Base-by-base conservation (phyloP, 352 stramenopile species). In the Pythium diclinum region DNA sequence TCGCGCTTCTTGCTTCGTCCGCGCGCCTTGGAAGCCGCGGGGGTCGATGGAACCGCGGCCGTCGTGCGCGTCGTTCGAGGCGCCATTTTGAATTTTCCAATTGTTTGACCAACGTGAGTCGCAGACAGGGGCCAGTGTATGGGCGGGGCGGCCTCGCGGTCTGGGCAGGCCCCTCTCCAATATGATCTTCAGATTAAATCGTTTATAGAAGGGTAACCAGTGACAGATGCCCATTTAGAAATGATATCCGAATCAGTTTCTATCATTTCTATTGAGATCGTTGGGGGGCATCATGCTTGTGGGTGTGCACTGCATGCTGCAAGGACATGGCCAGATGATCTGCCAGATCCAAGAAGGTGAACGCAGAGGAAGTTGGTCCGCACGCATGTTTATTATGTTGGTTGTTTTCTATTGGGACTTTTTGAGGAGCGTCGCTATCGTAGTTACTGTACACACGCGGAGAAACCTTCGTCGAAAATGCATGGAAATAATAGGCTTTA, bases 71-170 rank as follows among this genome's bases (percentile, higher is more conserved):
- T 34, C 19, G 49, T 16, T 56, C 21, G 28, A 30, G 49, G 49
- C 49, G 49, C 19, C 49, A 56, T 56, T 56, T 56, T 56, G n/a
- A 34, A 34, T 34, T 56, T n/a, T 17, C 23, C 13, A 34, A 17
- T 28, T 36, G n/a, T 28, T 28, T 28, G 25, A 28, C 25, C 25
- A 28, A 28, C 25, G 25, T 56, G 16, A 30, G 14, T 34, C 49
- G 28, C 23, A 34, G 49, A 34, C 8, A 13, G 33, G 33, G 33
- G 33, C 6, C 11, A 38, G 33, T 56, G 28, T 34, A 34, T 30
- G n/a, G 19, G 16, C 28, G 49, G 49, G 16, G 49, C 28, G 3
- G 19, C 28, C 23, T 34, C 21, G 19, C 16, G 9, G 19, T 19
- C 25, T 28, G 25, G 9, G 42, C 16, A 51, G 19, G 19, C 1